phyloP scores from a whole-genome alignment of 2,329 filamentous ascomycete genomes.

The Moelleriella libera region DNA sequence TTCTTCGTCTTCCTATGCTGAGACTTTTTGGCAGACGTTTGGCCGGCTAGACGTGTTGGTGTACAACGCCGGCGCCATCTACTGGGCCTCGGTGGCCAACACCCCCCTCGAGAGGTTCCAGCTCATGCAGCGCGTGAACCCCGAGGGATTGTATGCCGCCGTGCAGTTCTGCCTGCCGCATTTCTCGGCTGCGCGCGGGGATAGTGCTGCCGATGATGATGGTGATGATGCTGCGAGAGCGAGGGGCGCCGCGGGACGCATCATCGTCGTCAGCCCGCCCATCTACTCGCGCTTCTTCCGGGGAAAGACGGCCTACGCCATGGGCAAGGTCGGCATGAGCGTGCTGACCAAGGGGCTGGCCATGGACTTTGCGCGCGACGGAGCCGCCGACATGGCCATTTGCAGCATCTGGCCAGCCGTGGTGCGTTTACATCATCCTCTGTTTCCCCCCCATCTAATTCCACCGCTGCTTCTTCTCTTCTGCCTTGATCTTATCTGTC shows the following conservation, averaged over 20 bases:
- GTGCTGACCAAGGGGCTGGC: constrained; percentile 69
- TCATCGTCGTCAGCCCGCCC: constrained; percentile 70
- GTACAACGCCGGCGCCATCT: constrained; percentile 78
- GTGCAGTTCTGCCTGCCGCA: constrained; percentile 56
- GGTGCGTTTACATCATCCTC: constrained; percentile 26
- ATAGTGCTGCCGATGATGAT: too few species aligned
- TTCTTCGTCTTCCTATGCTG: too few species aligned
- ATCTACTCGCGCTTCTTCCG: constrained; percentile 78
- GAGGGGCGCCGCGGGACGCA: constrained; percentile 33
- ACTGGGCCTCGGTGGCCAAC: constrained; percentile 62
- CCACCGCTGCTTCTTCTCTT: too few species aligned
- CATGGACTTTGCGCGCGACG: constrained; percentile 54
- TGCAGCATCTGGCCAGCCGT: constrained; percentile 73
- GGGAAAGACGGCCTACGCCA: constrained; percentile 74
- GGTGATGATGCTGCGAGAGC: too few species aligned
- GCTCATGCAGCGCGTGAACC: constrained; percentile 63
- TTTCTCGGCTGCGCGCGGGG: constrained; percentile 21
- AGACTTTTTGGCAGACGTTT: constrained; percentile 26
- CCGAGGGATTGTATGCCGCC: constrained; percentile 60
- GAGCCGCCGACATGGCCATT: constrained; percentile 56
- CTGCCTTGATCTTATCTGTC: too few species aligned
- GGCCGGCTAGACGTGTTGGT: constrained; percentile 57
- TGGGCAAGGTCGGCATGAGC: constrained; percentile 69
- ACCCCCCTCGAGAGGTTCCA: constrained; percentile 66
- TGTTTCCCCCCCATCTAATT: too few species aligned